Base-by-base conservation (phyloP, 2,329 filamentous ascomycete genomes). In the Elsinoe perseae region DNA sequence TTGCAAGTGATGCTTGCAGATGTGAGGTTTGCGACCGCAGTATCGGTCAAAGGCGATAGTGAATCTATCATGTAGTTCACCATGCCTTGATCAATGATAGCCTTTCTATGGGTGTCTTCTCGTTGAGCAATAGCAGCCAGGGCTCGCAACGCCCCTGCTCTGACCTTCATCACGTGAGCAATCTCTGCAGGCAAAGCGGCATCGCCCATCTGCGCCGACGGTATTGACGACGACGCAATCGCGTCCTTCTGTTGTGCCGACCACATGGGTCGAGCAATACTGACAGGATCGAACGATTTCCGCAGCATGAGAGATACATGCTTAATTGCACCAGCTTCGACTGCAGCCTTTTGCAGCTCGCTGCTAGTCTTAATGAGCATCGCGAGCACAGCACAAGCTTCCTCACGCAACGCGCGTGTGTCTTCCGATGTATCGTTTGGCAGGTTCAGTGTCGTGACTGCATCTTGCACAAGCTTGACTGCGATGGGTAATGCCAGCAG, bases 31-130 rank as follows among this genome's bases (percentile, higher is more conserved):
- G 34, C 18, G 3, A 67, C 62, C 0, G 66, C 60, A 27, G 72
- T 68, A n/a, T 78, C 78, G 14, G 50, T 54, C 27, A 79, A 80
- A 1, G 82, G 77, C 53, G 80, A 84, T 43, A 97, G 78, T 0
- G 90, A 93, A 63, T 95, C 88, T 40, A 95, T 85, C 53, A 97
- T 84, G 66, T 86, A 90, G 0, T 83, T 80, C 43, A 95, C 78
- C 50, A 87, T 81, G n/a, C 90, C 89, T 63, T 88, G 82, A 21
- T 91, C 85, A 54, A 93, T 86, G 46, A 97, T 80, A 0, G 80
- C 79, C 66, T 95, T 95, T 42, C 91, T 80, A 65, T 92, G 89
- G 21, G 87, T 82, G 63, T 97, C 90, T 64, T 90, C 89, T 63
- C 86, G 85, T 2, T 87, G 82, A 1, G 87, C 83, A 52, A 97